Base-by-base conservation (phyloP, 148 eudicot genomes). In the Persicaria maculosa region DNA sequence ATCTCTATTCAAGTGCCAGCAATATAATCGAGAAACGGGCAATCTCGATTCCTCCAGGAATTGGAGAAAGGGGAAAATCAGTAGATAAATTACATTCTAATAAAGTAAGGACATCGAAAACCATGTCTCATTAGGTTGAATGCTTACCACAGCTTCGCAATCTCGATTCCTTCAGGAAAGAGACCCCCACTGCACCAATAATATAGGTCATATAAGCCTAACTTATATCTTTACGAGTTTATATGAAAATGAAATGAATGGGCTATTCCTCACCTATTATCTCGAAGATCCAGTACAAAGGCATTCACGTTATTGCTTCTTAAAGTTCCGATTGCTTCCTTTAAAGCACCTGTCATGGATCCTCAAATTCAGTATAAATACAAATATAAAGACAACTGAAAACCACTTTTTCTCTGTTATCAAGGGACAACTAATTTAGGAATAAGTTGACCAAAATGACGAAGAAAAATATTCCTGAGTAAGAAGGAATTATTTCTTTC, bases 131-230 rank as follows among this genome's bases (percentile, higher is more conserved):
- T 22, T 22, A 22, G 25, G 25, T 22, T 52, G 16, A 70, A 62
- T 78, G 45, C 97, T 88, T 82, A 96, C 99, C 99, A 96, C 11
- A 96, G 87, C 83, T 88, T 89, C 74, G 99, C 95, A 71, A 88
- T 87, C 82, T 96, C 97, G 74, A 96, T 85, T 71, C 99, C 99
- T 85, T 96, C 97, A 9, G 97, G 99, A 74, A 96, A 96, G 55
- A 92, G 93, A 73, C 99, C 99, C 77, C 99, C 99, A 79, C 99
- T 96, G 97, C 89, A 86, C 74, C 85, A 79, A 78, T 50, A 22
- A 78, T 48, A 48, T 45, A 83, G 74, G 77, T 88, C 69, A 78
- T 70, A 57, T 73, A 74, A 44, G 67, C 75, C 40, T 17, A 45
- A 7, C 46, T 5, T 5, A 71, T 22, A 25, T 71, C 15, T 46